phyloP scores from a whole-genome alignment of 129 eudicot species.

The Heracleum sosnowskyi region DNA sequence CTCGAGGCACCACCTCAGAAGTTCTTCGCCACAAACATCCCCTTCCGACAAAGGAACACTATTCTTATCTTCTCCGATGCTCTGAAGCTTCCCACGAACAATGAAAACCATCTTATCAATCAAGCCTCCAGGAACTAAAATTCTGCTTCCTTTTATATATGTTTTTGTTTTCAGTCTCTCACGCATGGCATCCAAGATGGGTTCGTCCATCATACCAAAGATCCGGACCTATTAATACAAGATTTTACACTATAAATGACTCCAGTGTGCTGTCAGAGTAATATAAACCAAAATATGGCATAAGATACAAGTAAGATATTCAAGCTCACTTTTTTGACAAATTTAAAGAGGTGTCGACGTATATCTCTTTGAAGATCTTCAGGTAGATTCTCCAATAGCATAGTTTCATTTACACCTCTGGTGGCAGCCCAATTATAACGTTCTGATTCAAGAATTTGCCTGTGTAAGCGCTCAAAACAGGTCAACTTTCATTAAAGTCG shows the following conservation, averaged over 20 bases:
- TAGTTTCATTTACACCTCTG: conserved; percentile 73
- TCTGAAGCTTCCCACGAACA: conserved; percentile 65
- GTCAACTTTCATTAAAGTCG: conserved; percentile 8
- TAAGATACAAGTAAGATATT: neutral
- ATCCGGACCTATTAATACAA: conserved; percentile 51
- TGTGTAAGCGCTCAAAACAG: conserved; percentile 15
- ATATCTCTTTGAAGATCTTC: conserved; percentile 82
- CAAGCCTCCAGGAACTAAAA: conserved; percentile 38
- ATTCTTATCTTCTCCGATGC: conserved; percentile 49
- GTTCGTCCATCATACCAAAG: conserved; percentile 54
- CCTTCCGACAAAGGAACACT: conserved; percentile 44
- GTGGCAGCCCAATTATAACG: conserved; percentile 80
- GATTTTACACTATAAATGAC: neutral
- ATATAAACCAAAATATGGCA: neutral
- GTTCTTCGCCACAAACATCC: conserved; percentile 88
- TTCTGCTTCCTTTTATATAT: conserved; percentile 63
- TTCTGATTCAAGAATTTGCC: conserved; percentile 68
- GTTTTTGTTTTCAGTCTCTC: conserved; percentile 61
- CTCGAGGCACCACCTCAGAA: conserved; percentile 80
- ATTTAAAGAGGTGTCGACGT: conserved; percentile 60
- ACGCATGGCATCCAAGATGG: conserved; percentile 62
- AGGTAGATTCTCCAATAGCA: conserved; percentile 64
- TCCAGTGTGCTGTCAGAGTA: neutral
- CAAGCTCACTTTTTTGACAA: conserved; percentile 53
- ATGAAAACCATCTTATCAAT: conserved; percentile 72